Evolutionary conservation across 768 basidiomycete species (phyloP).

Genomic region (Podaxis sp.): DNA sequence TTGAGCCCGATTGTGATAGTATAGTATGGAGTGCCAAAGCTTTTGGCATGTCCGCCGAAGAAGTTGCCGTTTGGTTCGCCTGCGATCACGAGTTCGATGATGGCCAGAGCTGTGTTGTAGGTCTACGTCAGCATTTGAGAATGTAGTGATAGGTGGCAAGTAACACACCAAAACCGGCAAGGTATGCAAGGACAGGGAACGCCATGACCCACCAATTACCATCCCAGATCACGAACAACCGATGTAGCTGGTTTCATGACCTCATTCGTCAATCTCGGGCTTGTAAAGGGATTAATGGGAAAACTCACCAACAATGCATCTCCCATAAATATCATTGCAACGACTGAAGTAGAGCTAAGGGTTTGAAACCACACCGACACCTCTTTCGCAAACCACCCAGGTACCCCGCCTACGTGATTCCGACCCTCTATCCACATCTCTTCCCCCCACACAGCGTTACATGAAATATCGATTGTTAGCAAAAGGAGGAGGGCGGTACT

Average conservation of each 20-base stretch:
- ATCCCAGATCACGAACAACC: conserved; percentile 25
- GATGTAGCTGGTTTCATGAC: conserved; percentile 20
- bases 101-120: conserved; percentile 28
- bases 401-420: conserved; percentile 21
- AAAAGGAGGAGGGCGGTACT: conserved; percentile 24
- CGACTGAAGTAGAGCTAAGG: conserved; percentile 22
- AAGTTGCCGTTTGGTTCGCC: conserved; percentile 34
- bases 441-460: conserved; percentile 27
- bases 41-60: conserved; percentile 31
- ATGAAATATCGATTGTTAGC: conserved; percentile 23
- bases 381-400: conserved; percentile 21
- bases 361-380: conserved; percentile 28
- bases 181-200: conserved; percentile 21
- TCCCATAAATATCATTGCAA: conserved; percentile 26
- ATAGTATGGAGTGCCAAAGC: conserved; percentile 37
- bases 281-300: background rate
- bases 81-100: conserved; percentile 33
- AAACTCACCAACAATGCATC: conserved; percentile 25
- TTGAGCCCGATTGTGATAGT: conserved; percentile 36
- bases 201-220: conserved; percentile 20
- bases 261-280: background rate
- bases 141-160: background rate
- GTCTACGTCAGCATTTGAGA: background rate
- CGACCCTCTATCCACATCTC: conserved; percentile 28
- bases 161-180: conserved; percentile 24